Evolutionary conservation across 495 filamentous ascomycete species (phyloP), one percentile per base, ranked within the genome.

Genomic region (Penicillium subrubescens): DNA sequence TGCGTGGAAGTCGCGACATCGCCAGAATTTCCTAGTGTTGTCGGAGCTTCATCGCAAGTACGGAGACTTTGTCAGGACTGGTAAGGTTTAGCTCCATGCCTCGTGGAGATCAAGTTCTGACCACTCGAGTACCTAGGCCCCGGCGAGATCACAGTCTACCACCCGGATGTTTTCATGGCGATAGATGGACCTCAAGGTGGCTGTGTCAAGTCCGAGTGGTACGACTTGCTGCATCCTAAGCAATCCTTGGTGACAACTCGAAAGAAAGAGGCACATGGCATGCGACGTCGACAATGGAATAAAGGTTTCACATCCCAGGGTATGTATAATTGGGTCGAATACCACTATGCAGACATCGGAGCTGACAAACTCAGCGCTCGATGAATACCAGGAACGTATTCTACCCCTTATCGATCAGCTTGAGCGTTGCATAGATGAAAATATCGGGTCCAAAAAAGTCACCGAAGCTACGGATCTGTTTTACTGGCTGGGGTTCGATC

Each of bases 181-280:
- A 70, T 81, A 25, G 67, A 78, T 52, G 78, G 77, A 0, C 75
- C 76, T 0, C 31, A 60, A 10, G 71, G 50, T 8, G 62, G 68
- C 11, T 78, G 70, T 39, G 75, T 65, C 34, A 82, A 81, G 56
- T 71, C 79, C 3, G 71, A 73, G 1, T 84, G 81, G 80, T 84
- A 85, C 59, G 81, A 82, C 19, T 64, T 81, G 2, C 61, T 79
- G 0, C 67, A 73, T 51, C 82, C 82, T 0, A 67, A 69, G n/a
- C 66, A 60, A 19, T 76, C 78, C 17, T 67, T 81, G 5, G 69
- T 77, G 31, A 81, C 79, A 44, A 71, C 73, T 21, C 76, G 82
- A 0, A 66, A 73, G 48, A 57, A 64, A 4, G 46, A 65, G 0
- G 34, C 65, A 0, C 79, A 82, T 61, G 70, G 59, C 19, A 35